Evolutionary conservation across 768 basidiomycete genomes (phyloP).

Genomic region (Sutorius australiensis): DNA sequence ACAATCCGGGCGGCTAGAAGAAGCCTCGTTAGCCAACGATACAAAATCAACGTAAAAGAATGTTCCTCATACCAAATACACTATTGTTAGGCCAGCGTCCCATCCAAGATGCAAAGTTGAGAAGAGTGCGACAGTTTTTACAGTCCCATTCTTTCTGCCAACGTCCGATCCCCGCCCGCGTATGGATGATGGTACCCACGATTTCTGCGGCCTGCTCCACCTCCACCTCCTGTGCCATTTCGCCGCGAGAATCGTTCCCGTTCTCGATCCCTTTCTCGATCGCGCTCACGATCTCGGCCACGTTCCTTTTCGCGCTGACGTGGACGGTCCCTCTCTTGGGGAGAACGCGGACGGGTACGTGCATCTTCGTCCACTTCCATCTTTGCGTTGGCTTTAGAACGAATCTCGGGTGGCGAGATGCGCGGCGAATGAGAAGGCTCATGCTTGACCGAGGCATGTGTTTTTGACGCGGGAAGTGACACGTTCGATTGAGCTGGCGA

Average conservation of each 20-base stretch:
- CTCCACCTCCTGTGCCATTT: conserved; percentile 42
- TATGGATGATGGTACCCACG: conserved; percentile 36
- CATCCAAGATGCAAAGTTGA: conserved; percentile 18
- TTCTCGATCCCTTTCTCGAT: conserved; percentile 35
- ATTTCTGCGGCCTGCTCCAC: conserved; percentile 36
- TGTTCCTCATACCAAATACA: conserved; percentile 37
- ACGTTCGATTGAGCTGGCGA: conserved; percentile 33
- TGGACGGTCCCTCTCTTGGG: conserved; percentile 40
- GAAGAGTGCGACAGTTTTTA: conserved; percentile 33
- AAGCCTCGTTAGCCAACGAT: conserved; percentile 29
- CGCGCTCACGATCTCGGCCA: conserved; percentile 32
- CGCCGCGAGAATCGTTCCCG: conserved; percentile 40
- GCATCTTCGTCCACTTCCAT: conserved; percentile 59
- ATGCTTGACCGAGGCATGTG: conserved; percentile 18
- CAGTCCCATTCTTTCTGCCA: conserved; percentile 81
- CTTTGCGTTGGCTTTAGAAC: conserved; percentile 33
- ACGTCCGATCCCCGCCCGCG: conserved; percentile 63
- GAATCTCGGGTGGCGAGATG: conserved; percentile 26
- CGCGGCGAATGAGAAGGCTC: conserved; percentile 31
- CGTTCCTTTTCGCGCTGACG: conserved; percentile 37
- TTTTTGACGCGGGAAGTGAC: conserved; percentile 28
- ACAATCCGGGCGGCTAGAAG: conserved; percentile 21
- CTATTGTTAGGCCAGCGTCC: conserved; percentile 25
- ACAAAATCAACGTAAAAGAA: conserved; percentile 16
- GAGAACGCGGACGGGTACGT: conserved; percentile 41